A percentile compares a stretch with the other conserved stretches of the same genome.
Conservation (phyloP, 202 grass and related monocot species). For the Sporobolus alterniflorus region DNA sequence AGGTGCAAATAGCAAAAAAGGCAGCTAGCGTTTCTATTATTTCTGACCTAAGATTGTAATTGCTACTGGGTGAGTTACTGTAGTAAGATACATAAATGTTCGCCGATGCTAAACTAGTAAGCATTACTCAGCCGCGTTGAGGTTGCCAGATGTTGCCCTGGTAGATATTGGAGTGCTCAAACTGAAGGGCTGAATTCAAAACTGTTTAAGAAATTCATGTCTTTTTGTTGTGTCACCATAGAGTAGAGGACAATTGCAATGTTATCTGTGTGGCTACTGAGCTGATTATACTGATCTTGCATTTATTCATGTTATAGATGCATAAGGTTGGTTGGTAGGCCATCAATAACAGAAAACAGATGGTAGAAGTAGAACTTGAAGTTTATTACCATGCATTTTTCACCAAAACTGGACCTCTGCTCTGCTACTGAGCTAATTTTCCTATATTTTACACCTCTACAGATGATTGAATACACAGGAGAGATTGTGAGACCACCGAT, state of each 20-base stretch:
- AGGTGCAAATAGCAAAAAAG: slow-evolving; percentile 13
- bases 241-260: background rate
- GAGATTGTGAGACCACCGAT: slow-evolving; percentile 94
- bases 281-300: slow-evolving; percentile 8
- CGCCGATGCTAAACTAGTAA: background rate
- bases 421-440: slow-evolving; percentile 37
- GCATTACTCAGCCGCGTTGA: background rate
- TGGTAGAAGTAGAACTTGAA: background rate
- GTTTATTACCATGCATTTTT: background rate
- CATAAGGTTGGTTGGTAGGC: background rate
- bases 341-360: background rate
- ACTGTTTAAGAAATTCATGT: background rate
- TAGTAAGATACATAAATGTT: background rate
- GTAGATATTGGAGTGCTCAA: background rate
- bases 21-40: slow-evolving; percentile 1
- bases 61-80: background rate
- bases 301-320: slow-evolving; percentile 20
- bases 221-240: background rate
- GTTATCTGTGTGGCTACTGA: background rate
- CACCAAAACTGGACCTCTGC: slow-evolving; percentile 7
- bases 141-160: background rate
- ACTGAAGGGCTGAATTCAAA: background rate
- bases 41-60: slow-evolving; percentile 21
- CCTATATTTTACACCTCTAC: slow-evolving; percentile 38
- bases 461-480: slow-evolving; percentile 98